Conservation (phyloP, 257 asterid genomes). For the Solanum pennellii region DNA sequence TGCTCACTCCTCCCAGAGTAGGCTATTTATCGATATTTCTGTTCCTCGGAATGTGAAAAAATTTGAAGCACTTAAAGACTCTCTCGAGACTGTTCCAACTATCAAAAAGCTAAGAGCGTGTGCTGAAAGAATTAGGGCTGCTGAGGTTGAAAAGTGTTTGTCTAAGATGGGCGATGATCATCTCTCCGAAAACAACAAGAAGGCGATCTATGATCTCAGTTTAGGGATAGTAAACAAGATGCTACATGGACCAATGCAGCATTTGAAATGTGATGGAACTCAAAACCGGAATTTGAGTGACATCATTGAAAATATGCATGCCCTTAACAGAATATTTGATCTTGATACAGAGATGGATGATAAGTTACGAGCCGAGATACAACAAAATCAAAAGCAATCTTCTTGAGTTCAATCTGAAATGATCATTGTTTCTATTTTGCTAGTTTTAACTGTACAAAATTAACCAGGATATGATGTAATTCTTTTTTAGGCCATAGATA, state of each 20-base stretch:
- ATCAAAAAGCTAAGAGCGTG: constrained; percentile 80
- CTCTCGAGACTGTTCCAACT: constrained; percentile 76
- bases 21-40: constrained; percentile 72
- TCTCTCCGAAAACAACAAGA: constrained; percentile 45
- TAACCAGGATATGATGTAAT: neutral
- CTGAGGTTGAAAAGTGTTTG: constrained; percentile 74
- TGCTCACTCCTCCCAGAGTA: constrained; percentile 13
- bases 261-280: constrained; percentile 60
- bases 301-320: constrained; percentile 66
- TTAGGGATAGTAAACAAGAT: constrained; percentile 58
- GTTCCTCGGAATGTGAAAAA: constrained; percentile 76
- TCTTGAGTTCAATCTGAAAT: constrained; percentile 2
- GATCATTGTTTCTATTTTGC: neutral
- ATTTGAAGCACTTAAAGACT: constrained; percentile 74
- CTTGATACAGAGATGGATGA: constrained; percentile 70
- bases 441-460: neutral
- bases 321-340: constrained; percentile 58
- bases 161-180: constrained; percentile 45
- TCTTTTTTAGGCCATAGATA: neutral
- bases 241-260: constrained; percentile 89
- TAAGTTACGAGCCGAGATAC: constrained; percentile 47
- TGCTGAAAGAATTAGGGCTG: constrained; percentile 68
- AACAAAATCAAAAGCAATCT: constrained; percentile 25
- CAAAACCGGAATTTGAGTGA: constrained; percentile 40
- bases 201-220: constrained; percentile 64